Evolutionary conservation across 2,329 filamentous ascomycete species (phyloP), one percentile per base, ranked within the genome.

Genomic region (Thermoascus crustaceus): DNA sequence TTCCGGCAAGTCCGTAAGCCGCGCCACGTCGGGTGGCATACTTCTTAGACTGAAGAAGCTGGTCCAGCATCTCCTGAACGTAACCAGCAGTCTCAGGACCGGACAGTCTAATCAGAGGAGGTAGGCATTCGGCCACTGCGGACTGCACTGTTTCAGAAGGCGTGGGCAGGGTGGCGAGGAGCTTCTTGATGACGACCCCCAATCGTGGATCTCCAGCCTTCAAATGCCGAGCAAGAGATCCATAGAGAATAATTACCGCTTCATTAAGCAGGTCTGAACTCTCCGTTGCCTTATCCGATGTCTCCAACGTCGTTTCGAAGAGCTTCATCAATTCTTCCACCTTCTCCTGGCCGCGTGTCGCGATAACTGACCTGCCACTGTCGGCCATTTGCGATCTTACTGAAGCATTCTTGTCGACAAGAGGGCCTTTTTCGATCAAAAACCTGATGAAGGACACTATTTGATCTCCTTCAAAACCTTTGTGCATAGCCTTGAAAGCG

Each of bases 141-240:
- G 91, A 95, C 60, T 98, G 91, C 1, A 98, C 91, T 10, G 85
- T 88, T 61, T 98, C 91, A 0, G 91, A 96, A 18, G 91, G 91
- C 8, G 89, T 96, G 58, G 82, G 91, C 29, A 98, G 69, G 5
- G 93, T 95, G 14, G 79, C 77, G 37, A 98, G 72, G 14, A 98
- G 71, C 43, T 87, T 78, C 48, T 89, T 81, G 33, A 98, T 80
- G 30, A 98, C 91, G 38, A 82, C 79, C 1, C 88, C 86, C 32
- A 96, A 77, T 51, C 93, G 88, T 46, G 78, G 66, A 58, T 98
- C 91, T n/a, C 87, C 86, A 5, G 78, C 64, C 47, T 83, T 77
- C 40, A 98, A 67, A 67, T 98, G 91, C 34, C 85, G 79, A 27
- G 88, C 91, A 23, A 98, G 68, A 34, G 93, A 89, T 56, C 91